Evolutionary conservation across 1,139 yeast species (phyloP).

Genomic region (Geotrichum australiense): DNA sequence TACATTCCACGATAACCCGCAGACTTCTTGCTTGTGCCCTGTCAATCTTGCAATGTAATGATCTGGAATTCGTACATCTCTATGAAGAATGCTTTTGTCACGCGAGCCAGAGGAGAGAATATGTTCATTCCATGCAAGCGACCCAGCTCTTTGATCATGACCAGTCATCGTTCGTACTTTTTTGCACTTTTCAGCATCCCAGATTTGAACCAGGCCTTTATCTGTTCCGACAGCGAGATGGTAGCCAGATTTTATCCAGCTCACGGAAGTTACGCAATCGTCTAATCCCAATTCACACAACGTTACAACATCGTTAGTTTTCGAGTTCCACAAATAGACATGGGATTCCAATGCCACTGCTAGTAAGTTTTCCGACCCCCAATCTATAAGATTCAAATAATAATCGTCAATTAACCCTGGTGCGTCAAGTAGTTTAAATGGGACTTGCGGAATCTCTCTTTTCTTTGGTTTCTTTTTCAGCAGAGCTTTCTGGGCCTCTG

Average conservation of each 20-base stretch:
- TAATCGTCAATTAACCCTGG: slow-evolving; percentile 94
- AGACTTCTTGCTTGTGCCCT: slow-evolving; percentile 86
- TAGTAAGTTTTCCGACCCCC: slow-evolving; percentile 86
- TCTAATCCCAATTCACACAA: slow-evolving; percentile 60
- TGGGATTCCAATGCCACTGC: slow-evolving; percentile 89
- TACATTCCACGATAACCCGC: slow-evolving; percentile 91
- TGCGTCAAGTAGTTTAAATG: slow-evolving; percentile 91
- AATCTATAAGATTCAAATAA: slow-evolving; percentile 82
- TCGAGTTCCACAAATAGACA: slow-evolving; percentile 88
- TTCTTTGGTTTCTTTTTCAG: not conserved
- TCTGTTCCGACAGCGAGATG: slow-evolving; percentile 91
- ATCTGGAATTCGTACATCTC: slow-evolving; percentile 85
- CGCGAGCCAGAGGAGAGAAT: slow-evolving; percentile 81
- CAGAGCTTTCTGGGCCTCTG: slow-evolving; percentile 1
- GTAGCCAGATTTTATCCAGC: slow-evolving; percentile 81
- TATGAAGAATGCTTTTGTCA: slow-evolving; percentile 75
- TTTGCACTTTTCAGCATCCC: slow-evolving; percentile 86
- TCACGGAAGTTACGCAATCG: slow-evolving; percentile 71
- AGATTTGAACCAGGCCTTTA: slow-evolving; percentile 82
- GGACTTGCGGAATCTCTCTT: slow-evolving; percentile 65
- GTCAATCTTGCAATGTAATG: slow-evolving; percentile 63
- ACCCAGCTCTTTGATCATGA: slow-evolving; percentile 75
- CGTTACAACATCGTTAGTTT: slow-evolving; percentile 75
- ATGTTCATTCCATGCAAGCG: slow-evolving; percentile 93
- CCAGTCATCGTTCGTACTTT: slow-evolving; percentile 91